Evolutionary conservation across 306 rosid species (phyloP).

Genomic region (Vigna reflexopilosa): DNA sequence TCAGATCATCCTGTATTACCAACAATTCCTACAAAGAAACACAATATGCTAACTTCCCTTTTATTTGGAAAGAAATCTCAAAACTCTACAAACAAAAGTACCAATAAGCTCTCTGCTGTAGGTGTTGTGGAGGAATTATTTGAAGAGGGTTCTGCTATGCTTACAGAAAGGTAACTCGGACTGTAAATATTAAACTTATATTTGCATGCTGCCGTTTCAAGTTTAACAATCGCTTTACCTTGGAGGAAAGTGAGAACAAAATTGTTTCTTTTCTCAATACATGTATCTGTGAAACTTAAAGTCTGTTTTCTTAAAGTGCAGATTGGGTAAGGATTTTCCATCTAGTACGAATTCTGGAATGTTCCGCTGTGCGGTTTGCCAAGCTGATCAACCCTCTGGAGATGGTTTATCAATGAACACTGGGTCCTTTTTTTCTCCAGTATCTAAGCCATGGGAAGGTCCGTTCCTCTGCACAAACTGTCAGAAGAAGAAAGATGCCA

Average conservation of each 20-base stretch:
- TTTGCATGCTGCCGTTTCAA: background rate
- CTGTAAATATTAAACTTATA: slow-evolving; percentile 9
- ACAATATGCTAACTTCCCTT: slow-evolving; percentile 65
- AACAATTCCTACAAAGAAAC: slow-evolving; percentile 71
- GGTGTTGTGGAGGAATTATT: slow-evolving; percentile 91
- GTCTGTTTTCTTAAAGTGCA: slow-evolving; percentile 46
- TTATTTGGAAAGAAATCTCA: slow-evolving; percentile 76
- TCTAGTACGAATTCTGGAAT: slow-evolving; percentile 63
- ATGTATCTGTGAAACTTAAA: slow-evolving; percentile 14
- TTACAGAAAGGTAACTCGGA: slow-evolving; percentile 72
- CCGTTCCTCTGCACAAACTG: slow-evolving; percentile 80
- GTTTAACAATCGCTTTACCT: slow-evolving; percentile 3
- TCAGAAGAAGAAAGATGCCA: slow-evolving; percentile 82
- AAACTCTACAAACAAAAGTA: slow-evolving; percentile 61
- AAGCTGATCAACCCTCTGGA: slow-evolving; percentile 71
- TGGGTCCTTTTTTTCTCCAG: slow-evolving; percentile 68
- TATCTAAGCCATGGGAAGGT: slow-evolving; percentile 84
- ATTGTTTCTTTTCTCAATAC: background rate
- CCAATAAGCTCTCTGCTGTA: slow-evolving; percentile 78
- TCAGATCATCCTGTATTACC: slow-evolving; percentile 71
- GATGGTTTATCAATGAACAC: slow-evolving; percentile 70
- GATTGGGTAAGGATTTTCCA: slow-evolving; percentile 82
- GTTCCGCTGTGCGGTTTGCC: slow-evolving; percentile 88
- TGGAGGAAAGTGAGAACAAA: background rate
- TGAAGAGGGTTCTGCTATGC: slow-evolving; percentile 97